Conservation (phyloP, 495 filamentous ascomycete species). For the Chaetomium cochliodes region DNA sequence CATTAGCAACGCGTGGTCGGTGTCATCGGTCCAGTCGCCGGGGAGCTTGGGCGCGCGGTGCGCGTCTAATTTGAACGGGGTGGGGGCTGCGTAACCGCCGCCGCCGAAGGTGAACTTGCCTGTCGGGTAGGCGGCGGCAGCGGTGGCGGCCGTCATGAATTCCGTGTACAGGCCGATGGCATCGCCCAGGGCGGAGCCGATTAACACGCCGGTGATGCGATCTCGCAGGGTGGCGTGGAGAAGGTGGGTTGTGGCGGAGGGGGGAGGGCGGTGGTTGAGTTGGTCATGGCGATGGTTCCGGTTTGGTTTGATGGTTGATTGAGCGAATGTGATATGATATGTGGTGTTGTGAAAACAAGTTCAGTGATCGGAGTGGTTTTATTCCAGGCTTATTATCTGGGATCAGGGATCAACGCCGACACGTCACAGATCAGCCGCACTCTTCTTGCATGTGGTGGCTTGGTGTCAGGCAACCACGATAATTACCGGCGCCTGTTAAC, state of each 20-base stretch:
- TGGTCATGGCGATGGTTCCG: not conserved
- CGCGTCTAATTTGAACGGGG: conserved; percentile 38
- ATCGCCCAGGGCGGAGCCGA: conserved; percentile 51
- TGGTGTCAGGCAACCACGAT: too few relatives aligned
- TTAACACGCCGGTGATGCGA: conserved; percentile 41
- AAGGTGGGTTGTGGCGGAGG: conserved; percentile 10
- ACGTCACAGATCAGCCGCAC: too few relatives aligned
- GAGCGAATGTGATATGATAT: not conserved
- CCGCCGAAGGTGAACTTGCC: conserved; percentile 39
- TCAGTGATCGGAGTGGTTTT: too few relatives aligned
- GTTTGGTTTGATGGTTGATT: not conserved
- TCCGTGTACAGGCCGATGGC: conserved; percentile 53
- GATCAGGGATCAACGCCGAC: too few relatives aligned
- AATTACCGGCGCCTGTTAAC: too few relatives aligned
- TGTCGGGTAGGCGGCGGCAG: conserved; percentile 34
- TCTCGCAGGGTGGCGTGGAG: conserved; percentile 33
- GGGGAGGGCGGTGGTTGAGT: not conserved
- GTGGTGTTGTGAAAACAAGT: too few relatives aligned
- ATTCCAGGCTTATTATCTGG: too few relatives aligned
- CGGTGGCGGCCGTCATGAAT: conserved; percentile 37
- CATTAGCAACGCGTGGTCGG: conserved; percentile 49
- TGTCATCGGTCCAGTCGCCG: conserved; percentile 54
- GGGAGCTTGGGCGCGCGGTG: conserved; percentile 40
- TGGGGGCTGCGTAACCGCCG: not conserved
- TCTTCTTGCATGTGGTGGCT: too few relatives aligned